Base-by-base conservation (phyloP, 179 eudicot genomes). In the Silene vulgaris region DNA sequence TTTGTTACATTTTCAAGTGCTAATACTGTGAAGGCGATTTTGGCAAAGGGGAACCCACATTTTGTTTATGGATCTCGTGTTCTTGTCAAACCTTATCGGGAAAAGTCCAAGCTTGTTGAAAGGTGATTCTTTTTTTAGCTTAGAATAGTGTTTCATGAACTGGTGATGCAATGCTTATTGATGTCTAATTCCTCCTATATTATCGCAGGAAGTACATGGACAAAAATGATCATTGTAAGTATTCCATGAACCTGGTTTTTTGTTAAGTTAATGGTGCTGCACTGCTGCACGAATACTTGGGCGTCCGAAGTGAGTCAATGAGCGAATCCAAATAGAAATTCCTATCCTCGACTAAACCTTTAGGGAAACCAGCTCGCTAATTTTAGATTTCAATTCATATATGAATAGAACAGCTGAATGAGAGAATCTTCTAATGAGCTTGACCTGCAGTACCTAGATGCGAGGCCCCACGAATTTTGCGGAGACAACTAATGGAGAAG, bases 21-120 rank as follows among this genome's bases (percentile, higher is more conserved):
- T 8, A 87, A 85, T 67, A 88, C 96, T 3, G 98, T 89, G 56
- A 87, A 81, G 85, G 69, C 73, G 61, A 80, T 90, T 81, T 76
- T 93, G 82, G 77, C 80, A 4, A 87, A 87, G 81, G 88, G 90
- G 57, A 89, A 88, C 73, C 97, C 93, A 0, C 99, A 96, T 85
- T 88, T 75, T 75, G 98, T 96, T 52, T 87, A 96, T 77, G 97
- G 98, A 20, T 87, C 97, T 80, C 96, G 97, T 73, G 99, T 96
- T n/a, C 97, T 90, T 52, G 99, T 93, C 19, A 96, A 96, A 79
- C 97, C 99, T 78, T 96, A 96, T 73, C 79, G 91, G 52, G 99
- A 92, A 63, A 90, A 89, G 45, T 76, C 95, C 4, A 95, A 85
- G 85, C 87, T 79, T 30, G 74, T 75, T 17, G 92, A 90, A 28